Evolutionary conservation across 2,329 filamentous ascomycete genomes (phyloP).

Genomic region (Botrytis cinerea): DNA sequence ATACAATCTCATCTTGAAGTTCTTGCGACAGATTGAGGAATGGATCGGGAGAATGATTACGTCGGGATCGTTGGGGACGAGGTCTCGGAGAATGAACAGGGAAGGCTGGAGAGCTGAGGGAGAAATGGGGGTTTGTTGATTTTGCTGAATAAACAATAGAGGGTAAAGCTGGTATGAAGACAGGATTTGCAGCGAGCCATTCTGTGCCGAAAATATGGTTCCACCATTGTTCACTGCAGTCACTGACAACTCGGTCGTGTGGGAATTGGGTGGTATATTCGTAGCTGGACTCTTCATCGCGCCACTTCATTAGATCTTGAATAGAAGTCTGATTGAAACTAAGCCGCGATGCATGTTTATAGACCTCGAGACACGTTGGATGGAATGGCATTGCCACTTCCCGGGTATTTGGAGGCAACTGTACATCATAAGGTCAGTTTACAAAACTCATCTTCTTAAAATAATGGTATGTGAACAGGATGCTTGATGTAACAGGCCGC

Average conservation of each 20-base stretch:
- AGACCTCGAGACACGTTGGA: constrained; percentile 32
- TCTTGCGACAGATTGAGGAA: constrained; percentile 34
- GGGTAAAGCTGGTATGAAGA: constrained; percentile 33
- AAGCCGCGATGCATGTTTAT: constrained; percentile 17
- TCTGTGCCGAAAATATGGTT: constrained; percentile 27
- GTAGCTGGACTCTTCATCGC: constrained; percentile 13
- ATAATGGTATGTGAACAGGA: neutral
- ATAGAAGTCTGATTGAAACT: constrained; percentile 20
- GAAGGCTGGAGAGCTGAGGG: constrained; percentile 1
- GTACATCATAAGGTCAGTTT: neutral
- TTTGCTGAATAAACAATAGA: constrained; percentile 27
- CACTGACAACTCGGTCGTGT: neutral
- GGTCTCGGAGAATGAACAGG: neutral
- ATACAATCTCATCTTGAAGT: constrained; percentile 30
- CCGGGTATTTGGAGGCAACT: neutral
- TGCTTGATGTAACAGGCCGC: neutral
- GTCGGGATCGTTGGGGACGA: neutral
- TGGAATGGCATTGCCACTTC: constrained; percentile 29
- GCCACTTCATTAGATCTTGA: constrained; percentile 27
- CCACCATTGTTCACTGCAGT: constrained; percentile 26
- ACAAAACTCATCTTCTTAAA: neutral
- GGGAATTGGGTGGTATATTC: constrained; percentile 6
- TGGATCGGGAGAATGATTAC: constrained; percentile 21
- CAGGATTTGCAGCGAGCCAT: constrained; percentile 36
- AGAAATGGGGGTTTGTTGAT: neutral